Evolutionary conservation across 2,329 filamentous ascomycete species (phyloP).

Genomic region (Microcyclospora tardicrescens): DNA sequence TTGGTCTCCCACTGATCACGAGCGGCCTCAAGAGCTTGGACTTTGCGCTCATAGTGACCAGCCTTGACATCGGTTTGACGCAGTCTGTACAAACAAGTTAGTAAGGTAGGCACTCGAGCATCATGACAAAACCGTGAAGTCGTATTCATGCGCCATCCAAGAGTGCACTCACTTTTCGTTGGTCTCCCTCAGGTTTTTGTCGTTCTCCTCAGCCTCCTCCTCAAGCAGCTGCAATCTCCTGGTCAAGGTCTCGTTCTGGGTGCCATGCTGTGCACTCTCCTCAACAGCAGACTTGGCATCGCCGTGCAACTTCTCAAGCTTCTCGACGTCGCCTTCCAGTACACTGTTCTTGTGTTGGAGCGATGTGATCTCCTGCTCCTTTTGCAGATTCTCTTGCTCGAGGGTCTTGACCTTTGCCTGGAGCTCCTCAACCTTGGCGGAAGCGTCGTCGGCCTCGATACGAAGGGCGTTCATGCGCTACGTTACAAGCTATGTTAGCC

Average conservation of each 20-base stretch:
- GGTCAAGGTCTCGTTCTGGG: constrained; percentile 82
- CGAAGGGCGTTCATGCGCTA: constrained; percentile 95
- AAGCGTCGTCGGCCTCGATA: constrained; percentile 78
- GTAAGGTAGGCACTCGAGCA: neutral
- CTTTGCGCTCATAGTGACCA: constrained; percentile 98
- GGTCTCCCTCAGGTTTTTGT: constrained; percentile 90
- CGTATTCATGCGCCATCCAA: neutral
- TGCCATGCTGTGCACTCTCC: constrained; percentile 68
- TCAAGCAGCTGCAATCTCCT: constrained; percentile 90
- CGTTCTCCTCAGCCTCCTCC: constrained; percentile 92
- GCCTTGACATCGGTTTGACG: constrained; percentile 99
- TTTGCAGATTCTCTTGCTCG: constrained; percentile 88
- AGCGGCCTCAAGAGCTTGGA: constrained; percentile 84
- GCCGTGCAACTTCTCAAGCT: constrained; percentile 71
- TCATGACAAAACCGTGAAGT: neutral
- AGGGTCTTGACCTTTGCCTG: constrained; percentile 75
- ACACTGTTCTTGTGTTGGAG: constrained; percentile 90
- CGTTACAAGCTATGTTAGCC: constrained; percentile 9
- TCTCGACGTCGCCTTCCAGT: constrained; percentile 83
- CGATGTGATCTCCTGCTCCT: constrained; percentile 97
- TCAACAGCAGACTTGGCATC: constrained; percentile 78
- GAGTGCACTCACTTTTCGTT: constrained; percentile 78
- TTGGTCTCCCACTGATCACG: constrained; percentile 93
- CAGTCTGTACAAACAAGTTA: constrained; percentile 47
- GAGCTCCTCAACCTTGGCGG: constrained; percentile 73